Base-by-base conservation (phyloP, 495 filamentous ascomycete genomes). In the Aspergillus ostianus region DNA sequence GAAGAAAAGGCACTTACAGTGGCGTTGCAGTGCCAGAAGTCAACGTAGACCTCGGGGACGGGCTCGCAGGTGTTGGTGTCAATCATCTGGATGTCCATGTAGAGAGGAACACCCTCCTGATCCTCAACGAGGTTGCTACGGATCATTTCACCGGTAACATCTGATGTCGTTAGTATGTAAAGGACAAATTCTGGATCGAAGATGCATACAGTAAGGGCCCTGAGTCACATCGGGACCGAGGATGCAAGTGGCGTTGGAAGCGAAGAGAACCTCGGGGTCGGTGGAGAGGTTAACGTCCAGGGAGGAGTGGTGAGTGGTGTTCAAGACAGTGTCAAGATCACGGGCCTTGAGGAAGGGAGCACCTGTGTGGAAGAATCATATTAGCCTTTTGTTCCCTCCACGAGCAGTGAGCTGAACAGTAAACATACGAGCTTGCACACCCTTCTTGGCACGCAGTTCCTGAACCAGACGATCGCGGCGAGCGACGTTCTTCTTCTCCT, bases 11-110 rank as follows among this genome's bases (percentile, higher is more conserved):
- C 20, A 50, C 55, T 4, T 64, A 76, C 71, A 21, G 69, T 76
- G 20, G 73, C 47, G 62, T 84, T 83, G 68, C 73, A 78, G 66
- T 82, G 80, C 84, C 85, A 87, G 50, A 85, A 70, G 64, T 89
- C 87, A 45, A 86, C 68, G 63, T 81, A 88, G 30, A 82, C 70
- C 53, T 79, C 68, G 0, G 79, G 76, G 41, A 87, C 68, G 0
- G 83, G 77, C 30, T 82, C 69, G 69, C 83, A 88, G 55, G 79
- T 84, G 50, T 77, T 78, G 57, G 80, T 75, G 71, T 87, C 82
- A 56, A 87, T 74, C 30, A 88, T 66, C 61, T 86, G 83, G 63
- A 87, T 74, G 60, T 88, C 86, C 46, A 87, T 71, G 55, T 80
- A 78, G 19, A 87, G 73, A 12, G 77, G 67, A 18, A 88, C 77